Evolutionary conservation across 768 basidiomycete genomes (phyloP).

Genomic region (Cyclocybe aegerita): DNA sequence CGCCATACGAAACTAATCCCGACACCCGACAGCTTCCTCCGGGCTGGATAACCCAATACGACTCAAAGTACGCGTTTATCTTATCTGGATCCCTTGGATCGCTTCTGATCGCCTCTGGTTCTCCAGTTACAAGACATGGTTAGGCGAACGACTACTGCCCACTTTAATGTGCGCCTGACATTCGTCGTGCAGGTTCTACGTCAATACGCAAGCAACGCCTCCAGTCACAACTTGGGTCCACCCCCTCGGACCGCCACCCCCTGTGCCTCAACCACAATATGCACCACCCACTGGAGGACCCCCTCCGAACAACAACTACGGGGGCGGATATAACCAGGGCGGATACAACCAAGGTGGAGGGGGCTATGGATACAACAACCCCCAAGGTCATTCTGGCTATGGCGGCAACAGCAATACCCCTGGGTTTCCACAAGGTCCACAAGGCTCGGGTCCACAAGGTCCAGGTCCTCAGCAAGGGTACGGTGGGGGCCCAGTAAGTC

Average conservation of each 20-base stretch:
- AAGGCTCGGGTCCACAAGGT: background rate
- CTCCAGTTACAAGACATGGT: slow-evolving; percentile 62
- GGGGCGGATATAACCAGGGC: slow-evolving; percentile 22
- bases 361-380: slow-evolving; percentile 22
- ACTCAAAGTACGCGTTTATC: slow-evolving; percentile 53
- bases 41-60: slow-evolving; percentile 71
- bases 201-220: slow-evolving; percentile 62
- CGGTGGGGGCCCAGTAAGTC: too few species aligned
- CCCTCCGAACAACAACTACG: slow-evolving; percentile 33
- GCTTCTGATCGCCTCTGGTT: slow-evolving; percentile 13
- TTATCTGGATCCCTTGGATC: slow-evolving; percentile 19
- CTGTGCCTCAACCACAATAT: slow-evolving; percentile 38
- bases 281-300: slow-evolving; percentile 46
- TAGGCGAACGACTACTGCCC: slow-evolving; percentile 15
- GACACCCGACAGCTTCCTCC: slow-evolving; percentile 61
- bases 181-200: slow-evolving; percentile 63
- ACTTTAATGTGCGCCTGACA: background rate
- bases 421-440: background rate
- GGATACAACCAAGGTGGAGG: slow-evolving; percentile 7
- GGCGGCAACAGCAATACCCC: slow-evolving; percentile 16
- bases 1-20: slow-evolving; percentile 45
- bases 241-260: slow-evolving; percentile 54
- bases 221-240: slow-evolving; percentile 71
- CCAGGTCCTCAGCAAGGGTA: too few species aligned
- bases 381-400: slow-evolving; percentile 27